Percentiles rank a stretch among this genome's conserved stretches.
phyloP scores from a whole-genome alignment of 2,329 filamentous ascomycete species.

The Nothophaeocryptopus gaeumannii region DNA sequence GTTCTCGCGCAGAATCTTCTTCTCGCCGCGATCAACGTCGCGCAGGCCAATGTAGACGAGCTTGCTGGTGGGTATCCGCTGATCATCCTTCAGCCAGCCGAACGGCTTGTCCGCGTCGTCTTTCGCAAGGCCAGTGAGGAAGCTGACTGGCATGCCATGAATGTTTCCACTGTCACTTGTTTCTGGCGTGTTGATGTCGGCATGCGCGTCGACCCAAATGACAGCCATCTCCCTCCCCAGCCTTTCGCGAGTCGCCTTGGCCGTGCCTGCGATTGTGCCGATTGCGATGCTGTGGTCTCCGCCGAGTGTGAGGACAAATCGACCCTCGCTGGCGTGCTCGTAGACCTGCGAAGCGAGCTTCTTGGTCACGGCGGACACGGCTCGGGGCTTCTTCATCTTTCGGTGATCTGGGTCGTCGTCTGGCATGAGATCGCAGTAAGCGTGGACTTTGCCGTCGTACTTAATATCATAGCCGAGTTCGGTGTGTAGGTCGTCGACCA shows the following conservation, averaged over 20 bases:
- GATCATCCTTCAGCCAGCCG: slow-evolving; percentile 79
- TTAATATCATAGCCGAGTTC: slow-evolving; percentile 87
- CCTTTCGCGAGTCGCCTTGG: slow-evolving; percentile 80
- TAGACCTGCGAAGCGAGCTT: slow-evolving; percentile 82
- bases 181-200: slow-evolving; percentile 97
- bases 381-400: slow-evolving; percentile 88
- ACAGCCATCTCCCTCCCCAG: slow-evolving; percentile 81
- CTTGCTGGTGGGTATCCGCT: slow-evolving; percentile 71
- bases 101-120: slow-evolving; percentile 72
- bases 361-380: slow-evolving; percentile 80
- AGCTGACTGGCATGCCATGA: slow-evolving; percentile 96
- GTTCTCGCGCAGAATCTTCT: slow-evolving; percentile 82
- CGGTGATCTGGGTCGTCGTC: slow-evolving; percentile 73
- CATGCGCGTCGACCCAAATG: slow-evolving; percentile 98
- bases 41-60: slow-evolving; percentile 94
- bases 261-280: slow-evolving; percentile 83
- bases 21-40: slow-evolving; percentile 91
- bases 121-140: slow-evolving; percentile 78
- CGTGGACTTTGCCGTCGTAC: slow-evolving; percentile 78
- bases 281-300: slow-evolving; percentile 97
- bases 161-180: slow-evolving; percentile 86
- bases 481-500: slow-evolving; percentile 76
- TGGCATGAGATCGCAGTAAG: slow-evolving; percentile 74
- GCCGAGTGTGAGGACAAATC: slow-evolving; percentile 87
- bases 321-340: slow-evolving; percentile 74